Evolutionary conservation across 2,329 filamentous ascomycete genomes (phyloP).

Genomic region (Lachnellula cervina): DNA sequence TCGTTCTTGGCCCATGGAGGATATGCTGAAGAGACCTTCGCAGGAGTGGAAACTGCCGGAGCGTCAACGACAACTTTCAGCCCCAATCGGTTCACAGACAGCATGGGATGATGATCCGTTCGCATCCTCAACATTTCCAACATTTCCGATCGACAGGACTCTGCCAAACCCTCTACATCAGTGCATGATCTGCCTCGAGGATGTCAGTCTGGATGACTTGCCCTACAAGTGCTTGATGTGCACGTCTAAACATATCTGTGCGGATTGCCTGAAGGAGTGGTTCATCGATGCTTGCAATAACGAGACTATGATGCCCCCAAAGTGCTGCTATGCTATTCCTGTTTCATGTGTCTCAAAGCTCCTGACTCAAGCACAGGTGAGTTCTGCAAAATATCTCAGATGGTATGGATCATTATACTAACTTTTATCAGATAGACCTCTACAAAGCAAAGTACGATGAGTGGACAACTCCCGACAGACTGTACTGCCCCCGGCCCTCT

Average conservation of each 20-base stretch:
- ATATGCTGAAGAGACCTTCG: too few relatives aligned
- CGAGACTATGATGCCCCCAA: slow-evolving; percentile 39
- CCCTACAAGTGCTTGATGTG: slow-evolving; percentile 10
- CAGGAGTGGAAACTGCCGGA: too few relatives aligned
- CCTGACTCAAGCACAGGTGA: slow-evolving; percentile 33
- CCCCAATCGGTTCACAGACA: too few relatives aligned
- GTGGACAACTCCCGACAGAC: slow-evolving; percentile 39
- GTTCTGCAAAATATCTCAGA: background rate
- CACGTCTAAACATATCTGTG: slow-evolving; percentile 16
- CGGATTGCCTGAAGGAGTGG: slow-evolving; percentile 36
- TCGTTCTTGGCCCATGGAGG: too few relatives aligned
- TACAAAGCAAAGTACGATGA: slow-evolving; percentile 45
- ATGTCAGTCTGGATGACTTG: background rate
- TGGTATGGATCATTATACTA: background rate
- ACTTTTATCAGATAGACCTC: slow-evolving; percentile 16
- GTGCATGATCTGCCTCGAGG: slow-evolving; percentile 6
- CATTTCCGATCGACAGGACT: too few relatives aligned
- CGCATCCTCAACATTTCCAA: too few relatives aligned
- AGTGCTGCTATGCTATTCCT: slow-evolving; percentile 41
- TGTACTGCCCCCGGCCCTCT: slow-evolving; percentile 44
- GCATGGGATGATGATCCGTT: too few relatives aligned
- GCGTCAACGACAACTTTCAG: too few relatives aligned
- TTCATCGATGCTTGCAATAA: slow-evolving; percentile 38
- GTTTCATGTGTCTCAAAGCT: slow-evolving; percentile 35
- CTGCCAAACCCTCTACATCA: background rate